Evolutionary conservation across 305 asterid species (phyloP), one percentile per base, ranked within the genome.

Genomic region (Ilex paraguariensis): DNA sequence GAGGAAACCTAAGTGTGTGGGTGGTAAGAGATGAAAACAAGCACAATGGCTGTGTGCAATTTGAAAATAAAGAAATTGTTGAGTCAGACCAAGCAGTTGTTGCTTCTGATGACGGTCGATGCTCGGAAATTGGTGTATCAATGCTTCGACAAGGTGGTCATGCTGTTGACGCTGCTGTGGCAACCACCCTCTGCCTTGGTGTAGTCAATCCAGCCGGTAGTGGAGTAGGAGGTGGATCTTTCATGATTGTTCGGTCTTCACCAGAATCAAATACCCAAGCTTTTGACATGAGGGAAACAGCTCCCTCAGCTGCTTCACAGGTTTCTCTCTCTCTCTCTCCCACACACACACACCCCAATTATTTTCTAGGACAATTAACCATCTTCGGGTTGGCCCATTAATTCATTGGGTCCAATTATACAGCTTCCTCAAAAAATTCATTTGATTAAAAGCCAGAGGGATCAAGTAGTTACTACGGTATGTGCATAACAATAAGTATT

Each of bases 101-200:
- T 66, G 95, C 98, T 13, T 90, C 98, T 10, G 98, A 92, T 60
- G 98, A 92, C 70, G 87, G 87, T 2, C 85, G 94, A 30, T 92
- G 98, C 86, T 92, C 98, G 0, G 88, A 92, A 39, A 84, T 92
- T 39, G 98, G 98, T 0, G 75, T 77, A 11, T 63, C 69, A 5
- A 61, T 82, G 33, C 91, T 92, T 2, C 80, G 77, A 66, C 77
- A 66, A 56, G 95, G 90, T 2, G 98, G 98, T 7, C 97, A 92
- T 66, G 98, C 96, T 1, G 91, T 92, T 49, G 98, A 89, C 79
- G 98, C 97, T 42, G 83, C 97, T 5, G 91, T 92, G 46, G 90
- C 96, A 2, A 79, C 91, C 10, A 92, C 96, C 4, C 16, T 85
- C 6, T 91, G 98, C 73, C 87, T 91, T 6, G 98, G 98, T 11